These are phyloP conservation scores for Omphalotus olearius DNA, from an alignment of 1,284 basidiomycete species.

Conservation along the genomic window DNA sequence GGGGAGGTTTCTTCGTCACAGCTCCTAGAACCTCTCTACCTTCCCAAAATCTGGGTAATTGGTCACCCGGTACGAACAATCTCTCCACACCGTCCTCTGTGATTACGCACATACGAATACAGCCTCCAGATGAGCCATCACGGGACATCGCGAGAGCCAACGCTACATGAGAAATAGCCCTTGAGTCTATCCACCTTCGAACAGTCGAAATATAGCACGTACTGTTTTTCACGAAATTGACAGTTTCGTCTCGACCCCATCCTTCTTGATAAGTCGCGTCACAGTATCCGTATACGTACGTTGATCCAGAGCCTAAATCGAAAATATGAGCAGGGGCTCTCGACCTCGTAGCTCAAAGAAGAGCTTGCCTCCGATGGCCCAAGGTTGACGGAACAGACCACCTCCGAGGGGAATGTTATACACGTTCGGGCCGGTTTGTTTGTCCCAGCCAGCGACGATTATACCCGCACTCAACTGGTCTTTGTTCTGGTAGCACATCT, in stretches of 20 bases:
- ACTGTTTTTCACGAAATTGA: constrained; percentile 97
- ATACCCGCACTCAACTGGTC: constrained; percentile 88
- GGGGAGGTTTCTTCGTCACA: constrained; percentile 28
- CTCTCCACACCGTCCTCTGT: constrained; percentile 90
- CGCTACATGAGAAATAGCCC: constrained; percentile 44
- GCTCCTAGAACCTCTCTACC: constrained; percentile 64
- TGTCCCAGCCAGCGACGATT: constrained; percentile 98
- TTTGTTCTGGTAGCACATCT: constrained; percentile 94
- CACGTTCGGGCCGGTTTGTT: constrained; percentile 87
- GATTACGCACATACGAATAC: constrained; percentile 96
- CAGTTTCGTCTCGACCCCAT: constrained; percentile 88
- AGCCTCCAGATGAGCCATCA: constrained; percentile 97
- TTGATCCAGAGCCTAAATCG: constrained; percentile 84
- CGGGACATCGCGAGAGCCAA: constrained; percentile 95
- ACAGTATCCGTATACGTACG: constrained; percentile 98
- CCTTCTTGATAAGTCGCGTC: constrained; percentile 96
- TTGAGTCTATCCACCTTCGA: background rate
- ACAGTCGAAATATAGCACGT: constrained; percentile 29
- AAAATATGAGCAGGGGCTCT: constrained; percentile 7
- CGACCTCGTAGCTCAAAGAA: background rate
- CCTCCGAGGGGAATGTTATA: constrained; percentile 96
- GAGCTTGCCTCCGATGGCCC: constrained; percentile 87
- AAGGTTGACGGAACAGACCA: constrained; percentile 91
- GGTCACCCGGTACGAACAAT: constrained; percentile 91
- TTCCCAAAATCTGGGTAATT: constrained; percentile 85